Percentiles rank a stretch among this genome's conserved stretches.
Conservation (phyloP, 2,329 filamentous ascomycete genomes). For the Domatiomyces globalis region DNA sequence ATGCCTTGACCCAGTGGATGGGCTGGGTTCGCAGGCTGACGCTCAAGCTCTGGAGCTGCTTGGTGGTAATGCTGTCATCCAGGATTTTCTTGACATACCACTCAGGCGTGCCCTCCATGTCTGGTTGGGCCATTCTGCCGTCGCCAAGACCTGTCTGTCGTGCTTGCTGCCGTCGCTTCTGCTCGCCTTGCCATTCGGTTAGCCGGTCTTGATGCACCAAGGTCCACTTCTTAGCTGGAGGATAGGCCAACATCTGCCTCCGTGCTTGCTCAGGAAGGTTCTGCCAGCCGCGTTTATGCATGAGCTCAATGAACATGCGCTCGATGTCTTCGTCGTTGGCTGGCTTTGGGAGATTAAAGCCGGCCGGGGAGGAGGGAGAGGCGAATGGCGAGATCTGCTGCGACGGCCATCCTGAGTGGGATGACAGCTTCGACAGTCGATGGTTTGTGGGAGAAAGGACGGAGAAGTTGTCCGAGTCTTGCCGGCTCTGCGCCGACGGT, state of each 20-base stretch:
- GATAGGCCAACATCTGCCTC: slow-evolving; percentile 92
- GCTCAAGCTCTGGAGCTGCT: slow-evolving; percentile 81
- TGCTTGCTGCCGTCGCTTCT: slow-evolving; percentile 67
- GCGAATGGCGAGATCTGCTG: slow-evolving; percentile 33
- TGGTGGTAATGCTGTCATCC: slow-evolving; percentile 84
- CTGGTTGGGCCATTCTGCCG: slow-evolving; percentile 53
- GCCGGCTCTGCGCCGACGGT: slow-evolving; percentile 22
- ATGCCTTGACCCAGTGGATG: slow-evolving; percentile 92
- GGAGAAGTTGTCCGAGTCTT: slow-evolving; percentile 19
- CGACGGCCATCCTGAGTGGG: slow-evolving; percentile 30
- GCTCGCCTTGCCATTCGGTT: slow-evolving; percentile 85
- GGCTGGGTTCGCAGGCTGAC: slow-evolving; percentile 93
- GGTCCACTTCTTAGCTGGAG: slow-evolving; percentile 92
- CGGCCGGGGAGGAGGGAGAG: slow-evolving; percentile 37
- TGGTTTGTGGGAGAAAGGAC: slow-evolving; percentile 25
- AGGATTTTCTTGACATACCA: slow-evolving; percentile 97
- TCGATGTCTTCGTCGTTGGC: slow-evolving; percentile 73
- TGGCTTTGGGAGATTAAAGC: slow-evolving; percentile 55
- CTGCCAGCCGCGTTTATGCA: slow-evolving; percentile 97
- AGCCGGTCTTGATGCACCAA: slow-evolving; percentile 88
- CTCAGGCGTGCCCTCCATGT: slow-evolving; percentile 91
- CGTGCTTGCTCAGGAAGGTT: slow-evolving; percentile 88
- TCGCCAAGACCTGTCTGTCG: slow-evolving; percentile 55
- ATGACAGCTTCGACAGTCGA: slow-evolving; percentile 27
- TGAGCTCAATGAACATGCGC: slow-evolving; percentile 79